Conservation (phyloP, 2,329 filamentous ascomycete species). For the Nigrograna mackinnonii region DNA sequence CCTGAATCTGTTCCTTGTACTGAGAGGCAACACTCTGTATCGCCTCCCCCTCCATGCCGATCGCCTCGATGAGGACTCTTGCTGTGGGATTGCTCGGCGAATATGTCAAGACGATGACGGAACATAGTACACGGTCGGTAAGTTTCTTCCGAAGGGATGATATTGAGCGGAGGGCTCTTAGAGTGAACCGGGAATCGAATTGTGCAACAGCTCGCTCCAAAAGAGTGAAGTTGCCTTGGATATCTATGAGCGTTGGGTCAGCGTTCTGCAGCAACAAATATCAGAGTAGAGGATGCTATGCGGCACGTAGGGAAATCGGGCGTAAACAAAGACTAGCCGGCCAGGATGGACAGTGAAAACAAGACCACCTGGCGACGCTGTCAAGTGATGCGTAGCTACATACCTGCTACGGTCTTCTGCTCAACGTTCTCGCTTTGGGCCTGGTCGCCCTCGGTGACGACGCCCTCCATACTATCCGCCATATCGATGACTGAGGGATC, state of each 20-base stretch:
- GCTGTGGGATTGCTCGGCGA: slow-evolving; percentile 68
- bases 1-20: slow-evolving; percentile 67
- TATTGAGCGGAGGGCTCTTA: slow-evolving; percentile 91
- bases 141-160: slow-evolving; percentile 93
- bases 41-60: slow-evolving; percentile 68
- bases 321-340: too few relatives aligned
- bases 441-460: slow-evolving; percentile 46
- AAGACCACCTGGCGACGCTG: slow-evolving; percentile 12
- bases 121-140: slow-evolving; percentile 77
- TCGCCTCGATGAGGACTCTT: slow-evolving; percentile 69
- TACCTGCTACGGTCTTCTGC: slow-evolving; percentile 44
- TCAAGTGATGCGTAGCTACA: slow-evolving; percentile 13
- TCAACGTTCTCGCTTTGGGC: slow-evolving; percentile 44
- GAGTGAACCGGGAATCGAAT: slow-evolving; percentile 93
- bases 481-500: slow-evolving; percentile 35
- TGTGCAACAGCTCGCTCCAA: slow-evolving; percentile 89
- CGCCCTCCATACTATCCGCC: slow-evolving; percentile 56
- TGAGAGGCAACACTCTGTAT: slow-evolving; percentile 57
- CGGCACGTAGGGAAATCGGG: too few relatives aligned
- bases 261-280: slow-evolving; percentile 14
- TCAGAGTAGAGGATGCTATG: too few relatives aligned
- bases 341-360: slow-evolving; percentile 9
- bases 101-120: slow-evolving; percentile 82
- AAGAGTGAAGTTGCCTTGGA: slow-evolving; percentile 90
- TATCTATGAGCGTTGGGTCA: slow-evolving; percentile 64